Conservation (phyloP, 129 eudicot genomes). For the Logfia minima region DNA sequence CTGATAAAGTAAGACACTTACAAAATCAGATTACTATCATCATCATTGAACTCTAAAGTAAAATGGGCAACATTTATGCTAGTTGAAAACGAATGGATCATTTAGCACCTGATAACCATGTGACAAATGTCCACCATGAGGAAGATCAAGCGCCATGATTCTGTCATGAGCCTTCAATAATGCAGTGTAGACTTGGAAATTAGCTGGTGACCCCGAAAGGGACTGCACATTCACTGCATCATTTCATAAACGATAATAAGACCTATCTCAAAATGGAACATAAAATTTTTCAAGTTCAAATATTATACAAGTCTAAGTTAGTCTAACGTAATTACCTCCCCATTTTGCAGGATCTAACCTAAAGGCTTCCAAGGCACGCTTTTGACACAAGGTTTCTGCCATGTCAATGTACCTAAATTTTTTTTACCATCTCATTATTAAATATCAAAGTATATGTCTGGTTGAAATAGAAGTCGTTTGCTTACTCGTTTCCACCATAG, state of each 20-base stretch:
- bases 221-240: slow-evolving; percentile 95
- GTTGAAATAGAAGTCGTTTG: slow-evolving; percentile 4
- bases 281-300: not conserved
- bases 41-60: not conserved
- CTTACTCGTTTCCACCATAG: slow-evolving; percentile 99
- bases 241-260: slow-evolving; percentile 23
- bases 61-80: not conserved
- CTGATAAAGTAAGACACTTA: slow-evolving; percentile 37
- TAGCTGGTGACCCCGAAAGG: slow-evolving; percentile 92
- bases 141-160: slow-evolving; percentile 99
- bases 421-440: not conserved
- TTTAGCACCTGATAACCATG: slow-evolving; percentile 90
- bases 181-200: slow-evolving; percentile 95
- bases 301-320: not conserved
- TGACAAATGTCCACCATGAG: slow-evolving; percentile 98
- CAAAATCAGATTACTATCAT: slow-evolving; percentile 1
- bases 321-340: slow-evolving; percentile 68
- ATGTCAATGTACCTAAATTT: slow-evolving; percentile 80
- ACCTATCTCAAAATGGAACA: not conserved
- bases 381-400: slow-evolving; percentile 97
- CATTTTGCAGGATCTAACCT: slow-evolving; percentile 97
- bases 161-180: slow-evolving; percentile 93
- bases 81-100: not conserved
- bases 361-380: slow-evolving; percentile 98
- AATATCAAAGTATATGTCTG: not conserved